Base-by-base conservation (phyloP, 371 early-diverging fungal genomes). In the Apophysomyces trapeziformis region DNA sequence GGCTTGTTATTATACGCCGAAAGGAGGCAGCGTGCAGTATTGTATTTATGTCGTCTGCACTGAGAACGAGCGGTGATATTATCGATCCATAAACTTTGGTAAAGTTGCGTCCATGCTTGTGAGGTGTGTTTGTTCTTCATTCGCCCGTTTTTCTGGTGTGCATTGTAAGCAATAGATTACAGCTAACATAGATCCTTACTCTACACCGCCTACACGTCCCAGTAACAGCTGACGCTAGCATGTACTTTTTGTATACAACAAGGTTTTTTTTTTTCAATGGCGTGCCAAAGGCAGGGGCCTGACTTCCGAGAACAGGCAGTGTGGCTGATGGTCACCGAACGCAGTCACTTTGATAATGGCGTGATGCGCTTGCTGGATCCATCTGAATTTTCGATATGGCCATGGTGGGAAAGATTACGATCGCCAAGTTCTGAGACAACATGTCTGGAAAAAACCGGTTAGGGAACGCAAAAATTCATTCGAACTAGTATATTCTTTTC, bases 141-240 rank as follows among this genome's bases (percentile, higher is more conserved):
- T 50, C 54, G 54, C 21, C 54, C 54, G 21, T n/a, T 50, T 50
- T 50, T 50, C 54, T 50, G 21, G 21, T 50, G 0, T 8, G 21
- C 9, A 16, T 16, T 26, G 32, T 50, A 21, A 50, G 21, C 21
- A n/a, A 50, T 50, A 18, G 21, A 8, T 21, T 50, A 18, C 8
- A 18, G 18, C 16, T 26, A 21, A 21, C 5, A 18, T 18, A 9
- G 21, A 21, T 9, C 8, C 54, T 21, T 50, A 50, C 54, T 50
- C 21, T 50, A 26, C 54, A 50, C 54, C 54, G 54, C 21, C 54
- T 50, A 26, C 54, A 50, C 54, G 54, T 50, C 21, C 54, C 54
- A 21, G 54, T 21, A 50, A 50, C 54, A 50, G 54, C 54, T 21
- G 54, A 50, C 21, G 21, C 16, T 21, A 50, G 54, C 54, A 50